Percentiles rank a stretch among this genome's conserved stretches.
Evolutionary conservation across 2,329 filamentous ascomycete species (phyloP).

Genomic region (Colletotrichum sp.): DNA sequence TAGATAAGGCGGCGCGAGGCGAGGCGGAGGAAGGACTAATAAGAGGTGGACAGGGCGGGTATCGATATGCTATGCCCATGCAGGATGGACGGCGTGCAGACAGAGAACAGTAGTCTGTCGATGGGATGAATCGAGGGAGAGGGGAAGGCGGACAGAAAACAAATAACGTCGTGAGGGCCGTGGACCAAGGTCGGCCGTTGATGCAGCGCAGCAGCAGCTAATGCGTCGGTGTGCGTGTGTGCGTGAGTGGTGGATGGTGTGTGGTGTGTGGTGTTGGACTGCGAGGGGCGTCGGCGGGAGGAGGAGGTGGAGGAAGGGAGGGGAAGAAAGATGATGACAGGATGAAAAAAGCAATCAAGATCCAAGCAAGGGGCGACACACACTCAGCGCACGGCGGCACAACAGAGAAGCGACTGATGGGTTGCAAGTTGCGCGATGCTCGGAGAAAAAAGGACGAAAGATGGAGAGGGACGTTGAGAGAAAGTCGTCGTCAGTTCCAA

Average conservation of each 20-base stretch:
- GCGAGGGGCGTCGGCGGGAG: neutral
- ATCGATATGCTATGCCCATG: neutral
- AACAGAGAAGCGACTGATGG: neutral
- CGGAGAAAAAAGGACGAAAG: neutral
- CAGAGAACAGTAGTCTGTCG: neutral
- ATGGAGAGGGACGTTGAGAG: neutral
- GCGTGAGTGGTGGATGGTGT: neutral
- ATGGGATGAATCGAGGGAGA: conserved; percentile 9
- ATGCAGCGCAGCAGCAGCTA: neutral
- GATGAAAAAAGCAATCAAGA: neutral
- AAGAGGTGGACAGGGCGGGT: neutral
- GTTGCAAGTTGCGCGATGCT: neutral
- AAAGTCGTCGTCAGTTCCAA: neutral
- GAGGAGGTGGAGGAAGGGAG: neutral
- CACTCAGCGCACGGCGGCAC: neutral
- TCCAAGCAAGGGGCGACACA: neutral
- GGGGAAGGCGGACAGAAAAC: neutral
- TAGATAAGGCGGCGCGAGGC: neutral
- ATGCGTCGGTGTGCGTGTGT: neutral
- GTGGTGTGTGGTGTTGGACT: neutral
- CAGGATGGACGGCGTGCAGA: neutral
- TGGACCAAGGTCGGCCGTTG: neutral
- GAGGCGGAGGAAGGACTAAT: neutral
- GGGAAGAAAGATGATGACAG: neutral
- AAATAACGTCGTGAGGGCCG: neutral